phyloP scores from a whole-genome alignment of 805 yeast species.

The Wickerhamomyces rabaulensis region DNA sequence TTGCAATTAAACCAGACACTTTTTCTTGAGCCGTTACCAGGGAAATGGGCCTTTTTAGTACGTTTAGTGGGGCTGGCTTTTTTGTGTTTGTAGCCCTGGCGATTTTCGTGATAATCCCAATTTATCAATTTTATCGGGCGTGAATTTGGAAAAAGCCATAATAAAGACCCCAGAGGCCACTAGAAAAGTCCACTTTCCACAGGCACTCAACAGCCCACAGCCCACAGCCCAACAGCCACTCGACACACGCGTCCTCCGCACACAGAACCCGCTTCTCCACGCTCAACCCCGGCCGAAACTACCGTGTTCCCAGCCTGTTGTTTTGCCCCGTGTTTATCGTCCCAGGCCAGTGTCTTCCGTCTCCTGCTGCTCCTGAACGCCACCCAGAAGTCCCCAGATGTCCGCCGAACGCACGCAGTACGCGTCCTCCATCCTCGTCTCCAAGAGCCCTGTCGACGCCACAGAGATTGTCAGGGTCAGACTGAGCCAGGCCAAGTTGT shows the following conservation, averaged over 20 bases:
- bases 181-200: too few relatives aligned
- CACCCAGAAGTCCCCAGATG: too few relatives aligned
- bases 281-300: too few relatives aligned
- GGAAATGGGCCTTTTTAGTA: too few relatives aligned
- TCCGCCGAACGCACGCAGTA: slow-evolving; percentile 29
- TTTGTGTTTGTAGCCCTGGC: background rate
- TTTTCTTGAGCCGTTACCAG: too few relatives aligned
- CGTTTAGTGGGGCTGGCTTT: too few relatives aligned
- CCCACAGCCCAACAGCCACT: background rate
- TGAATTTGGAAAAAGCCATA: too few relatives aligned
- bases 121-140: too few relatives aligned
- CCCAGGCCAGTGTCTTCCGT: background rate
- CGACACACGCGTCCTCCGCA: background rate
- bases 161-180: too few relatives aligned
- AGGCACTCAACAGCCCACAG: too few relatives aligned
- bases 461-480: slow-evolving; percentile 56
- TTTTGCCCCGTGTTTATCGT: background rate
- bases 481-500: slow-evolving; percentile 44
- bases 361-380: background rate
- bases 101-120: background rate
- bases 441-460: slow-evolving; percentile 52
- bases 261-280: too few relatives aligned
- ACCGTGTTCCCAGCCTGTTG: background rate
- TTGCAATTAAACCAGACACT: too few relatives aligned
- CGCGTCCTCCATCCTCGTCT: slow-evolving; percentile 34